Evolutionary conservation across 2,329 filamentous ascomycete species (phyloP).

Genomic region (Chrysoporthe cubensis): DNA sequence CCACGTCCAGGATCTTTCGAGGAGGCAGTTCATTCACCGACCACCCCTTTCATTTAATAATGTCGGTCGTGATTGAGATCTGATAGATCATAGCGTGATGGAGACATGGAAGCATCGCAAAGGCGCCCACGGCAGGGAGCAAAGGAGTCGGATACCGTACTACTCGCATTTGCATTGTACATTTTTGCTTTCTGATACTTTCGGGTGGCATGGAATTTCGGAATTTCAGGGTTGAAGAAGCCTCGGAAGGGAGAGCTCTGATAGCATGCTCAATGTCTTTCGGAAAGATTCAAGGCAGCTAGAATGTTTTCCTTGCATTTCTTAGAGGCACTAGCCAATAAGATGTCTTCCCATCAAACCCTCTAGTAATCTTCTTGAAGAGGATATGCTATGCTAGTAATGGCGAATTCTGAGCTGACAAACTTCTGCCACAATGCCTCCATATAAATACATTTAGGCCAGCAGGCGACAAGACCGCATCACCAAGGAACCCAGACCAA

Average conservation of each 20-base stretch:
- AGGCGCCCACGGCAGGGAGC: neutral
- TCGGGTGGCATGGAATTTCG: neutral
- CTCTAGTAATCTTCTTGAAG: too few species aligned
- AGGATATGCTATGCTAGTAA: too few species aligned
- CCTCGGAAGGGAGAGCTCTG: neutral
- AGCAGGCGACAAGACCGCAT: too few species aligned
- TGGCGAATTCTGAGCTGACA: too few species aligned
- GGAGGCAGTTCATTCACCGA: neutral
- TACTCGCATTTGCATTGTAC: neutral
- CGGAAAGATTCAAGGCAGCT: neutral
- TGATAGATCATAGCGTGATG: neutral
- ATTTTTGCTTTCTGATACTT: neutral
- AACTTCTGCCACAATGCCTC: too few species aligned
- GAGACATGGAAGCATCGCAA: conserved; percentile 3
- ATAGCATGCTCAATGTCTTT: neutral
- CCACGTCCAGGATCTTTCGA: neutral
- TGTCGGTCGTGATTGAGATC: neutral
- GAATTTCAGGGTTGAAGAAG: neutral
- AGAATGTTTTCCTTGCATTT: too few species aligned
- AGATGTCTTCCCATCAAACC: too few species aligned
- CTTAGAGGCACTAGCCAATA: too few species aligned
- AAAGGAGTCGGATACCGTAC: neutral
- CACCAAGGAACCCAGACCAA: too few species aligned
- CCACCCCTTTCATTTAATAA: neutral
- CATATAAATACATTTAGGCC: too few species aligned